These are phyloP conservation scores for Colletotrichum sp. DNA, from an alignment of 2,329 filamentous ascomycete genomes.

Conservation along the genomic window DNA sequence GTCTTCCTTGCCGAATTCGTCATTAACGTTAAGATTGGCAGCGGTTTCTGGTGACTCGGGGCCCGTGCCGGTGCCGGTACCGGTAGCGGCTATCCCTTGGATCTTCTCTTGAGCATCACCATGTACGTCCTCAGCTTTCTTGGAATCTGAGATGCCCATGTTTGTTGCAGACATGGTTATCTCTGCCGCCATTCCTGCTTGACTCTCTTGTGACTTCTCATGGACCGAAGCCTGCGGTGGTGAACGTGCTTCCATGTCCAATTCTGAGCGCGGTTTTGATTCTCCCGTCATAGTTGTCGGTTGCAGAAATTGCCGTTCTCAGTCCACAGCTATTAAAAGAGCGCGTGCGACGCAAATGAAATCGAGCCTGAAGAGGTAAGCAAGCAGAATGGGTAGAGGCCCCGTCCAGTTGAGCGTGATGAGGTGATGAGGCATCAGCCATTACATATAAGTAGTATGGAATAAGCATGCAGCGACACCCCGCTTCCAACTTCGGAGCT, in stretches of 20 bases:
- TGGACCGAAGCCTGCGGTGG: background rate
- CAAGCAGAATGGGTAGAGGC: background rate
- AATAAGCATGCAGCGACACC: background rate
- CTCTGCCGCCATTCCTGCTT: background rate
- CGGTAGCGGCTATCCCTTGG: background rate
- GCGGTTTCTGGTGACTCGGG: background rate
- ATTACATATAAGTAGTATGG: background rate
- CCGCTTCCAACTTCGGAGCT: background rate
- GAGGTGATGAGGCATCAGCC: too few species aligned
- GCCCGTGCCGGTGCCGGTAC: accelerated
- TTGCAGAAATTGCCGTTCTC: background rate
- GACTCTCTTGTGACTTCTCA: background rate
- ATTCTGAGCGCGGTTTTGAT: background rate
- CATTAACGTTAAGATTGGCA: background rate
- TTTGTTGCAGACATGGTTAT: background rate
- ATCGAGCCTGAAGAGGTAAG: background rate
- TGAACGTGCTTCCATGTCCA: background rate
- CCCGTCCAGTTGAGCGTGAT: accelerated
- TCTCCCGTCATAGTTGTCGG: background rate
- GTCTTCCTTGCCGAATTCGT: background rate
- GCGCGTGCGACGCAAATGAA: accelerated
- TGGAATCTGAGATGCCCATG: background rate
- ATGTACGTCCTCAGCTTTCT: background rate
- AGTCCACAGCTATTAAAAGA: accelerated
- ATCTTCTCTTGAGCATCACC: accelerated